phyloP scores from a whole-genome alignment of 176 grass and related monocot species.

The Tuctoria greenei region DNA sequence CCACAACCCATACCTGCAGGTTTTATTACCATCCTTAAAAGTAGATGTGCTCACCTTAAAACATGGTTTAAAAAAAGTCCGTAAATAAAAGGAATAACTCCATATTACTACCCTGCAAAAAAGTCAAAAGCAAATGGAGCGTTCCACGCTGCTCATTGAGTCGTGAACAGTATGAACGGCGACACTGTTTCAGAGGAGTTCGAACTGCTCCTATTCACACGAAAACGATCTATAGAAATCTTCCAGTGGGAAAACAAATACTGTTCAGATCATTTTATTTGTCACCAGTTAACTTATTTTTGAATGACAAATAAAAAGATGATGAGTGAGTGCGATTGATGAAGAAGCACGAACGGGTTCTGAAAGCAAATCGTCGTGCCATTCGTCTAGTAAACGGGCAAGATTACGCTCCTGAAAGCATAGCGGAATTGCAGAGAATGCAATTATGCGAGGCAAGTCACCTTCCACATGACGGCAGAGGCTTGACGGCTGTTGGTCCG shows the following conservation, averaged over 20 bases:
- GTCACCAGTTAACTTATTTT: no score
- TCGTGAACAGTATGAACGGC: background rate
- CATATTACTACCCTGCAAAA: no score
- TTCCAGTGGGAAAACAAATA: no score
- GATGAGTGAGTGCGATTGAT: no score
- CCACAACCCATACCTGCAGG: no score
- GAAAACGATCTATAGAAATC: background rate
- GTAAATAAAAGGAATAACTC: no score
- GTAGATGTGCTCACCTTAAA: no score
- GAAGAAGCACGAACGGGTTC: background rate
- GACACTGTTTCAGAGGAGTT: background rate
- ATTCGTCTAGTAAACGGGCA: background rate
- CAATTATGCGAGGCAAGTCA: background rate
- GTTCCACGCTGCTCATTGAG: background rate
- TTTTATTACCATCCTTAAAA: no score
- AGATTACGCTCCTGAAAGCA: background rate
- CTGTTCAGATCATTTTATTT: no score
- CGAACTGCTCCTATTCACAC: constrained; percentile 6
- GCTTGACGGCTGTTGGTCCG: background rate
- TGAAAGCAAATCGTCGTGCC: constrained; percentile 3
- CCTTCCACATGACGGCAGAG: constrained; percentile 14
- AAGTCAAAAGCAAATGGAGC: background rate
- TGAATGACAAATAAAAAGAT: no score
- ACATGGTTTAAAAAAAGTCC: background rate
- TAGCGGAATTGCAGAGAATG: no score